Conservation (phyloP, 805 yeast species). For the Yamadazyma takamatsuzukensis region DNA sequence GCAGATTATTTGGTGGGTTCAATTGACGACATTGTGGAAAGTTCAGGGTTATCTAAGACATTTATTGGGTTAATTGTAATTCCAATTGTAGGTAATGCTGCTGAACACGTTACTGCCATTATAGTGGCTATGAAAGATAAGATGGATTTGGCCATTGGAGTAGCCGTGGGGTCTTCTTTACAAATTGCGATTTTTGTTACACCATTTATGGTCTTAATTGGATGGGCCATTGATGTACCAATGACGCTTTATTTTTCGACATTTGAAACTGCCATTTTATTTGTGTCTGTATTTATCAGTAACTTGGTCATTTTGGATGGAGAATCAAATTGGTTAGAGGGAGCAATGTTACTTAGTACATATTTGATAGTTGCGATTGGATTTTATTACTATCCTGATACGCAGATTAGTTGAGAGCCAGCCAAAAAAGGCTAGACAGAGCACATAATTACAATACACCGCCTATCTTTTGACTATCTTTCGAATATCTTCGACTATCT, state of each 20-base stretch:
- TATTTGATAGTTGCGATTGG: conserved; percentile 86
- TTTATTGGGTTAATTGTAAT: conserved; percentile 90
- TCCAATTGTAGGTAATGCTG: conserved; percentile 98
- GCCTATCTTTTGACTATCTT: neutral
- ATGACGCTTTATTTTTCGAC: conserved; percentile 91
- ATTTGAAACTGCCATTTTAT: conserved; percentile 89
- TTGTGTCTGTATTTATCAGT: conserved; percentile 83
- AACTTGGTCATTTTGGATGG: conserved; percentile 90
- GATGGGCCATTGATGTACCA: conserved; percentile 90
- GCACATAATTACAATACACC: neutral
- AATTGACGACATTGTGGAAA: conserved; percentile 81
- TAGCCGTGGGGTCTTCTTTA: conserved; percentile 92
- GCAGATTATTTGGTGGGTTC: conserved; percentile 94
- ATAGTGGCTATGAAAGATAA: conserved; percentile 93
- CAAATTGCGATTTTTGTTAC: conserved; percentile 95
- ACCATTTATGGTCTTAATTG: conserved; percentile 89
- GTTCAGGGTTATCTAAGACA: conserved; percentile 86
- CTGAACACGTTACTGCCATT: conserved; percentile 96
- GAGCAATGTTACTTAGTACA: conserved; percentile 85
- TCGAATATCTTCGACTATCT: neutral
- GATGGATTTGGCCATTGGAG: conserved; percentile 96
- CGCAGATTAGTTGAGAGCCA: conserved; percentile 4
- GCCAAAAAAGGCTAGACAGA: neutral
- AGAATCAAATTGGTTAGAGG: conserved; percentile 95
- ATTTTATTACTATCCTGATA: conserved; percentile 82